Conservation (phyloP, 1,284 basidiomycete genomes). For the Tilletia indica region DNA sequence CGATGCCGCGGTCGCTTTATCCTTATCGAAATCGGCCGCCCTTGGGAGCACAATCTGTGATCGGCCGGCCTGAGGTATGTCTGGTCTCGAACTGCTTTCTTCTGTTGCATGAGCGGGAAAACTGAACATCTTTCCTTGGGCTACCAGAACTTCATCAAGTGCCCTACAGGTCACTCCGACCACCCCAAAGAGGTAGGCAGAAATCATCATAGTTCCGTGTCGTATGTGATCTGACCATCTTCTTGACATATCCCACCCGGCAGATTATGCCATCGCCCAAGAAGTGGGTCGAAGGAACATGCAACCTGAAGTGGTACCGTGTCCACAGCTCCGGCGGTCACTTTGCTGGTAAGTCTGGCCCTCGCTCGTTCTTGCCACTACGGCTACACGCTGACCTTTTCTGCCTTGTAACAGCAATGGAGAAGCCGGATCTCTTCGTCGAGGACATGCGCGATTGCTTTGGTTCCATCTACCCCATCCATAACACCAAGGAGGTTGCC, state of each 20-base stretch:
- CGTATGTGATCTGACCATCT: not conserved
- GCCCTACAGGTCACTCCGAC: slow-evolving; percentile 57
- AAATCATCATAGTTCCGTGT: not conserved
- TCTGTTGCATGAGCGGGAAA: too few species aligned
- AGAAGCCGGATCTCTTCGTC: slow-evolving; percentile 57
- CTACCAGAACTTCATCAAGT: slow-evolving; percentile 43
- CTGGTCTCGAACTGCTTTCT: not conserved
- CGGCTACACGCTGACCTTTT: slow-evolving; percentile 38
- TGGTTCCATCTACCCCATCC: slow-evolving; percentile 13
- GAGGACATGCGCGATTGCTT: slow-evolving; percentile 48
- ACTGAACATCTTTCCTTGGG: too few species aligned
- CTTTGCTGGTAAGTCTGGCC: slow-evolving; percentile 22
- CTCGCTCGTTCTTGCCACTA: not conserved
- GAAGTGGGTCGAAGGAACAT: slow-evolving; percentile 53
- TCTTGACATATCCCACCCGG: not conserved
- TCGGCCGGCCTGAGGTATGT: slow-evolving; percentile 22
- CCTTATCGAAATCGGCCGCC: slow-evolving; percentile 57
- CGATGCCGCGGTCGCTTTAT: slow-evolving; percentile 58
- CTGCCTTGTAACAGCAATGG: slow-evolving; percentile 52
- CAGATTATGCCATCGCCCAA: slow-evolving; percentile 57
- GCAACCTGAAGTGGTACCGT: slow-evolving; percentile 54
- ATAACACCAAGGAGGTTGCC: not conserved
- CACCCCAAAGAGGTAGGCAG: slow-evolving; percentile 37
- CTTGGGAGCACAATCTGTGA: slow-evolving; percentile 18
- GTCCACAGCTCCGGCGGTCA: slow-evolving; percentile 54